Evolutionary conservation across 768 basidiomycete species (phyloP).

Genomic region (Phanerochaete carnosa): DNA sequence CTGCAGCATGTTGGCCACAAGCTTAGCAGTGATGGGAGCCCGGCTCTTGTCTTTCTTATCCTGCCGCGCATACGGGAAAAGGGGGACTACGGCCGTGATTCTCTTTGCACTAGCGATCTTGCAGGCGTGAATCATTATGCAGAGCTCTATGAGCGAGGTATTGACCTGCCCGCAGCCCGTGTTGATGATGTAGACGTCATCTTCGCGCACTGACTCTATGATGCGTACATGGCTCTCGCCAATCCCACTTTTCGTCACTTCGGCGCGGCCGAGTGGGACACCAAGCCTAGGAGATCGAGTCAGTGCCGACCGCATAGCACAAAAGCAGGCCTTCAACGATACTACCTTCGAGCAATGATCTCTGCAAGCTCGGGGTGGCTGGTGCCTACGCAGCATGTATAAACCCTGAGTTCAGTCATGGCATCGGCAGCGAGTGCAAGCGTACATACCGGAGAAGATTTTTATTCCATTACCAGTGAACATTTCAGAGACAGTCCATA

Average conservation of each 20-base stretch:
- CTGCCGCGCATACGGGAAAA: slow-evolving; percentile 96
- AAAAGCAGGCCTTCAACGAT: slow-evolving; percentile 17
- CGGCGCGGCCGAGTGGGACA: slow-evolving; percentile 81
- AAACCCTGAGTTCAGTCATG: slow-evolving; percentile 4
- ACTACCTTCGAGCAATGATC: slow-evolving; percentile 87
- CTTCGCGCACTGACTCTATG: slow-evolving; percentile 93
- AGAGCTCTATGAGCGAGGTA: slow-evolving; percentile 94
- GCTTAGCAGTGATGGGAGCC: slow-evolving; percentile 96
- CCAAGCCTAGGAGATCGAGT: slow-evolving; percentile 61
- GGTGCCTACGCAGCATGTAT: slow-evolving; percentile 54
- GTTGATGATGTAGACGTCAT: slow-evolving; percentile 98
- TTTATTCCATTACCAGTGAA: slow-evolving; percentile 57
- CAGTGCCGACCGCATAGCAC: not conserved
- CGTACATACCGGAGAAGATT: slow-evolving; percentile 52
- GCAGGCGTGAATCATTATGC: slow-evolving; percentile 99
- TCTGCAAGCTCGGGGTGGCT: slow-evolving; percentile 95
- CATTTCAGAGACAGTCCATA: slow-evolving; percentile 36
- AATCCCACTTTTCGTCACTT: slow-evolving; percentile 83
- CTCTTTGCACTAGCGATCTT: slow-evolving; percentile 98
- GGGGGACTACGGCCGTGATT: slow-evolving; percentile 97
- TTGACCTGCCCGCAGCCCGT: slow-evolving; percentile 86
- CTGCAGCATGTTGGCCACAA: slow-evolving; percentile 97
- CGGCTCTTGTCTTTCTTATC: slow-evolving; percentile 99
- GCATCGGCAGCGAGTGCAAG: slow-evolving; percentile 3
- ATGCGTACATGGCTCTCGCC: slow-evolving; percentile 93